Conservation (phyloP, 495 filamentous ascomycete genomes). For the Penicillium dipodomyicola region DNA sequence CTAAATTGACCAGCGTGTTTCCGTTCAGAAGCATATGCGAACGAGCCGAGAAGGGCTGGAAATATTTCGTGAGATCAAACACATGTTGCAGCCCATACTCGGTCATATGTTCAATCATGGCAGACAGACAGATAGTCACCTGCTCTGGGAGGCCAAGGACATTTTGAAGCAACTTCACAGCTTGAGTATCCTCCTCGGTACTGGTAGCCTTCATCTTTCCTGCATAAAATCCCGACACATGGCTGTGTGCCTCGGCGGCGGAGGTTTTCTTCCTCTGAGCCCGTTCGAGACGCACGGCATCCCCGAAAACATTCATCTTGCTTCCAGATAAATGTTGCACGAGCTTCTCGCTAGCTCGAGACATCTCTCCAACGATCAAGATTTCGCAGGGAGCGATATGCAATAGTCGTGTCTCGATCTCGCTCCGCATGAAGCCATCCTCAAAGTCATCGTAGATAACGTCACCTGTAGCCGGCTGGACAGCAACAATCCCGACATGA, state of each 20-base stretch:
- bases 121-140: conserved; percentile 87
- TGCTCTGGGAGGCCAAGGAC: conserved; percentile 81
- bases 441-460: conserved; percentile 97
- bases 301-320: conserved; percentile 89
- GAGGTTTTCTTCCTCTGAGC: conserved; percentile 73
- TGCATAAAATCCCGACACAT: conserved; percentile 93
- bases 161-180: conserved; percentile 70
- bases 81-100: conserved; percentile 96
- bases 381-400: conserved; percentile 97
- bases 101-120: conserved; percentile 92
- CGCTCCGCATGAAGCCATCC: conserved; percentile 96
- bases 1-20: conserved; percentile 89
- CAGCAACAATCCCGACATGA: conserved; percentile 86
- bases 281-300: conserved; percentile 79
- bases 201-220: conserved; percentile 69
- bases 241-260: conserved; percentile 79
- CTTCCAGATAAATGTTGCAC: conserved; percentile 86
- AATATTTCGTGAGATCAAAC: conserved; percentile 95
- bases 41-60: conserved; percentile 90
- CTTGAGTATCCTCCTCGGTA: conserved; percentile 44
- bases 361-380: conserved; percentile 89
- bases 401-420: conserved; percentile 89
- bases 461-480: conserved; percentile 93
- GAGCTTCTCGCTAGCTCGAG: conserved; percentile 90
- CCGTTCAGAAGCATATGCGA: conserved; percentile 97